These are phyloP conservation scores for Daedalea quercina DNA, from an alignment of 768 basidiomycete genomes.

Conservation along the genomic window DNA sequence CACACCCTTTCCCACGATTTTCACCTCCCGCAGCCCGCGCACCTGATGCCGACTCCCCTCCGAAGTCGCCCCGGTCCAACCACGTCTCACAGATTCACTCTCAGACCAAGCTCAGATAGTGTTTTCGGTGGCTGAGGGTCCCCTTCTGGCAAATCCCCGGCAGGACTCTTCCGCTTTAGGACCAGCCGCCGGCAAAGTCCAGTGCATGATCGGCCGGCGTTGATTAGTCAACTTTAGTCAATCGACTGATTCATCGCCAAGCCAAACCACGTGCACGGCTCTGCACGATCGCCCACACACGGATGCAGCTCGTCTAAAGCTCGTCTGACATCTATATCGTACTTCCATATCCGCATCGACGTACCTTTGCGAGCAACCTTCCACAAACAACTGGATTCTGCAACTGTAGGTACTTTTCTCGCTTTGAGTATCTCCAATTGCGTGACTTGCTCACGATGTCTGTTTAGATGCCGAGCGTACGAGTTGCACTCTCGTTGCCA, in stretches of 20 bases:
- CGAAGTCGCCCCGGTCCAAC: too few species aligned
- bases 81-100: neutral
- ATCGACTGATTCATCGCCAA: neutral
- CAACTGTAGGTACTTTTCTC: too few species aligned
- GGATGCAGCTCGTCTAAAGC: too few species aligned
- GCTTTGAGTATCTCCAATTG: too few species aligned
- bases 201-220: neutral
- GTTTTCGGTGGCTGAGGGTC: too few species aligned
- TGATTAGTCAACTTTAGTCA: neutral
- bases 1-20: neutral
- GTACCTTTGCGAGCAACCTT: too few species aligned
- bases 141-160: neutral
- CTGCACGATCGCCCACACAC: constrained; percentile 2
- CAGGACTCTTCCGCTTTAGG: neutral
- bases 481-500: neutral
- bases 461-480: too few species aligned
- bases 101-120: neutral
- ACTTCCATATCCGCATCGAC: neutral
- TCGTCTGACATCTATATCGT: neutral
- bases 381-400: too few species aligned
- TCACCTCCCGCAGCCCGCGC: too few species aligned
- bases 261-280: neutral
- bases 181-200: neutral
- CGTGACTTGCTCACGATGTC: too few species aligned
- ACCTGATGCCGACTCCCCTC: too few species aligned